Percentiles rank a stretch among this genome's conserved stretches.
Conservation (phyloP, 768 basidiomycete genomes). For the Roridomyces roridus region DNA sequence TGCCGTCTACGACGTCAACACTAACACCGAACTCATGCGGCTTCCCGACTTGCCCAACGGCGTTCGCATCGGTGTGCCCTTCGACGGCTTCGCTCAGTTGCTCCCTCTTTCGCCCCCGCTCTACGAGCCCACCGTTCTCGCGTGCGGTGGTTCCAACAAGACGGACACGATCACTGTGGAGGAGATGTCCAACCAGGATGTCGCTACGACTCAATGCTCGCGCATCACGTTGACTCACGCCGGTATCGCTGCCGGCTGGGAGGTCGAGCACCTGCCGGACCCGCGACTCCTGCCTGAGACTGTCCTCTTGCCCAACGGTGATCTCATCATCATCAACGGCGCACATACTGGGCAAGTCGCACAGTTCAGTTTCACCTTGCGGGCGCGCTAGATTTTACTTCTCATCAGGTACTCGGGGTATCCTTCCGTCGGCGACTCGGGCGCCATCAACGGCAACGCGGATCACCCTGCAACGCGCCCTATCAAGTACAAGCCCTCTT, state of each 20-base stretch:
- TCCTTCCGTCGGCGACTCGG: conserved; percentile 52
- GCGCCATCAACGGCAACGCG: background rate
- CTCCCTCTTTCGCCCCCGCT: conserved; percentile 52
- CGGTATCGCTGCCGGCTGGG: conserved; percentile 57
- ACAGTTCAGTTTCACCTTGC: too few species aligned
- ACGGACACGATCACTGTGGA: conserved; percentile 49
- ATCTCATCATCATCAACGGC: conserved; percentile 55
- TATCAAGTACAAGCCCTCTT: too few species aligned
- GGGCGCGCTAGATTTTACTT: conserved; percentile 43
- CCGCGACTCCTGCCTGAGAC: conserved; percentile 66
- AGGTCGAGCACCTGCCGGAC: conserved; percentile 58
- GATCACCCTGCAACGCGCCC: too few species aligned
- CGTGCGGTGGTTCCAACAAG: conserved; percentile 60
- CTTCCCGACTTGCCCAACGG: conserved; percentile 59
- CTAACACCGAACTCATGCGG: conserved; percentile 46
- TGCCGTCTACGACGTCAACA: conserved; percentile 19
- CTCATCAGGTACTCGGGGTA: conserved; percentile 55
- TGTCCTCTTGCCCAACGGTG: conserved; percentile 60
- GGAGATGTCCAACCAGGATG: conserved; percentile 53
- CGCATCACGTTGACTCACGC: conserved; percentile 53
- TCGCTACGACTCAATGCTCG: conserved; percentile 59
- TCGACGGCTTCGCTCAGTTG: conserved; percentile 59
- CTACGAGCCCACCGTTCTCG: conserved; percentile 54
- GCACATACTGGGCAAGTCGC: conserved; percentile 2
- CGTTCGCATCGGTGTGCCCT: conserved; percentile 63